These are phyloP conservation scores for Paramecium sexaurelia DNA, from an alignment of 73 alveolate species.

Conservation along the genomic window DNA sequence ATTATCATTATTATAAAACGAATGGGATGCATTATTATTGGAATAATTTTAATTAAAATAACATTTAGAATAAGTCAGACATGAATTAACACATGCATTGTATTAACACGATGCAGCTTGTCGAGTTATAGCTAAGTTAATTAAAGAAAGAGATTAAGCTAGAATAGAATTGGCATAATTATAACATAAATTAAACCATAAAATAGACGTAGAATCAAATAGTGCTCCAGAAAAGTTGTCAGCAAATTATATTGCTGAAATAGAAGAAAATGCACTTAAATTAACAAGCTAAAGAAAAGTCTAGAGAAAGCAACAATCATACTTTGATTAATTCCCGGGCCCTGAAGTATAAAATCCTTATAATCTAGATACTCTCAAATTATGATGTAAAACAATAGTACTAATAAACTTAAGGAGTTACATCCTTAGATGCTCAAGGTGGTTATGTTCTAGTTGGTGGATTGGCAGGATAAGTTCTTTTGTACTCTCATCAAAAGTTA, in stretches of 20 bases:
- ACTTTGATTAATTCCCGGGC: conserved; percentile 52
- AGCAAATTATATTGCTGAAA: conserved; percentile 6
- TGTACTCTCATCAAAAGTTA: not conserved
- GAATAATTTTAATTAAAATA: conserved; percentile 76
- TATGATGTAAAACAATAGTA: conserved; percentile 49
- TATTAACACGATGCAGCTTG: conserved; percentile 93
- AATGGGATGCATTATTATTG: conserved; percentile 85
- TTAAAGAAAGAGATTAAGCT: conserved; percentile 86
- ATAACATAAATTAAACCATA: conserved; percentile 41
- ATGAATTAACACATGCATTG: conserved; percentile 84
- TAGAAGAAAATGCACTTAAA: conserved; percentile 37
- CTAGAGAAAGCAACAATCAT: conserved; percentile 18
- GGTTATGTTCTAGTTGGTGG: conserved; percentile 57
- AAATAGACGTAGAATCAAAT: conserved; percentile 41
- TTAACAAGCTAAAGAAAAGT: conserved; percentile 50
- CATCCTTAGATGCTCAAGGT: not conserved
- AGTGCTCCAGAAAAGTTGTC: conserved; percentile 50
- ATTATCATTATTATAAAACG: conserved; percentile 73
- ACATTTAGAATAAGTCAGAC: conserved; percentile 73
- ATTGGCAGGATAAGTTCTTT: conserved; percentile 34
- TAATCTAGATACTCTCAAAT: conserved; percentile 21
- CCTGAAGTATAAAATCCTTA: conserved; percentile 28
- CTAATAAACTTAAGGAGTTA: not conserved
- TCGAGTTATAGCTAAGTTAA: conserved; percentile 81
- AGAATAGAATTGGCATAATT: conserved; percentile 70